Evolutionary conservation across 1,284 basidiomycete genomes (phyloP).

Genomic region (Fomitopsis betulina): DNA sequence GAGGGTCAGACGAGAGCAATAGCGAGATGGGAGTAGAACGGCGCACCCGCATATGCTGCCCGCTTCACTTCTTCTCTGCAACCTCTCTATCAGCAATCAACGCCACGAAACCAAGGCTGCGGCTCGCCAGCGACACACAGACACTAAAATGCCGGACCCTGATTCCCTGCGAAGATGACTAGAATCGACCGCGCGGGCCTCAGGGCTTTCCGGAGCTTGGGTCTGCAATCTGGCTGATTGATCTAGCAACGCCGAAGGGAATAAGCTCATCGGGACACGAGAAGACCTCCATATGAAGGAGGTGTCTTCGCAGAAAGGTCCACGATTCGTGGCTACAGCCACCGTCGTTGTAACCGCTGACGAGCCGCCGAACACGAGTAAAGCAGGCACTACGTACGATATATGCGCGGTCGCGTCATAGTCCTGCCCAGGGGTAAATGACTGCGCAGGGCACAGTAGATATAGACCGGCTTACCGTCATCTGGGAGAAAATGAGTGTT

Average conservation of each 20-base stretch:
- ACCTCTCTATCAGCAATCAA: background rate
- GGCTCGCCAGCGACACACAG: background rate
- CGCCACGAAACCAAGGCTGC: background rate
- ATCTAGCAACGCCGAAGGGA: background rate
- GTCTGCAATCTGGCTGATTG: background rate
- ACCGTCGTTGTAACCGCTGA: background rate
- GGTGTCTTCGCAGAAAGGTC: background rate
- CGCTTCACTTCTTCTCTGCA: slow-evolving; percentile 81
- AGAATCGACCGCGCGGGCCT: background rate
- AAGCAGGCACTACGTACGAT: slow-evolving; percentile 46
- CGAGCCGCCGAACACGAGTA: background rate
- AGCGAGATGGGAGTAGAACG: background rate
- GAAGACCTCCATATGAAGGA: background rate
- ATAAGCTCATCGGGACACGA: background rate
- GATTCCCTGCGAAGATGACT: background rate
- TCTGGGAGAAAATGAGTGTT: slow-evolving; percentile 30
- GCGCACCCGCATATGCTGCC: slow-evolving; percentile 77
- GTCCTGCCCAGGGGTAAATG: slow-evolving; percentile 29
- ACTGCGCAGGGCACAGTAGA: background rate
- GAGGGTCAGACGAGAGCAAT: background rate
- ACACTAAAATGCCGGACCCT: background rate
- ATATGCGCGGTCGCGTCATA: slow-evolving; percentile 87
- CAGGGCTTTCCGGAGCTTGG: background rate
- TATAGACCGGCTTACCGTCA: slow-evolving; percentile 48
- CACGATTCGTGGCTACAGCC: background rate